phyloP scores from a whole-genome alignment of 2,329 filamentous ascomycete species.

The Apiospora malaysiana region DNA sequence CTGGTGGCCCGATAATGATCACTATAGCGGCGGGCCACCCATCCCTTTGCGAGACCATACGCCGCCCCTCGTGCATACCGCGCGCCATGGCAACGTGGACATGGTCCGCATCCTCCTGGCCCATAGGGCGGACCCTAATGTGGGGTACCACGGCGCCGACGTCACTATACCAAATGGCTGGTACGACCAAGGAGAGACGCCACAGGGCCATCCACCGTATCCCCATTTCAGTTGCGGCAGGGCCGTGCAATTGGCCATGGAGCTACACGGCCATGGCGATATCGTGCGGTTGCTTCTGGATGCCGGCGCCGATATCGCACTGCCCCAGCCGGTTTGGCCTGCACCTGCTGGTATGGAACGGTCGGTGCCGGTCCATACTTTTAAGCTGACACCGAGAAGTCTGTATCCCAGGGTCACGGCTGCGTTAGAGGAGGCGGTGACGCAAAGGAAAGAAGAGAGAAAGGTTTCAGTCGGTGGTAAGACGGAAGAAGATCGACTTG shows the following conservation, averaged over 20 bases:
- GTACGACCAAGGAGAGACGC: background rate
- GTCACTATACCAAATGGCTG: background rate
- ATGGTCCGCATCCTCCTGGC: constrained; percentile 22
- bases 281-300: background rate
- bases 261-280: background rate
- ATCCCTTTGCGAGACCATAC: background rate
- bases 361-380: background rate
- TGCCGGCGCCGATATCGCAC: background rate
- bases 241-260: background rate
- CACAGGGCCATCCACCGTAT: background rate
- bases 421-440: constrained; percentile 9
- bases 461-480: background rate
- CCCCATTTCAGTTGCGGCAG: background rate
- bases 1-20: background rate
- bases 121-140: constrained; percentile 18
- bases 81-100: constrained; percentile 2
- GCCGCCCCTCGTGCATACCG: constrained; percentile 16
- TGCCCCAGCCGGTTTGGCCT: constrained; percentile 6
- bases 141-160: constrained; percentile 9
- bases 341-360: background rate
- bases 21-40: background rate
- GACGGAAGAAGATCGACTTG: no score
- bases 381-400: background rate
- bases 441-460: background rate
- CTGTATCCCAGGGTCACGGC: constrained; percentile 14